Evolutionary conservation across 495 filamentous ascomycete genomes (phyloP).

Genomic region (Hypoxylon fuscum): DNA sequence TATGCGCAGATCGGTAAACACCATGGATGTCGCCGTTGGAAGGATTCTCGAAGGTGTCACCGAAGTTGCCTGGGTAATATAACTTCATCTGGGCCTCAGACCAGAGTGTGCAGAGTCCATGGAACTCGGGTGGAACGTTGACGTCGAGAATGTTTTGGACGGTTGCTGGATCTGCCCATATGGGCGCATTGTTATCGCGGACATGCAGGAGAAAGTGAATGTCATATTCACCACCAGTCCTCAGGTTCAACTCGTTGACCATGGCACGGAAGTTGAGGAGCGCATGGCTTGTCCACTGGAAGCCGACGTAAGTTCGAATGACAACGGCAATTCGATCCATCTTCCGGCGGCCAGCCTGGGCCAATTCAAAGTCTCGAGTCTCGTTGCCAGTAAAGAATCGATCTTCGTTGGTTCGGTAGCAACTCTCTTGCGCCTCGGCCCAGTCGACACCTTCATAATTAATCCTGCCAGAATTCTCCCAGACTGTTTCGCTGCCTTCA

Average conservation of each 20-base stretch:
- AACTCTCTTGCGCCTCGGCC: conserved; percentile 78
- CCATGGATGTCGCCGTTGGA: conserved; percentile 77
- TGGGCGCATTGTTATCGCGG: conserved; percentile 69
- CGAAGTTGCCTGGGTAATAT: conserved; percentile 79
- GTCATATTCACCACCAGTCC: conserved; percentile 79
- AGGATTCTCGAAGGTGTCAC: conserved; percentile 69
- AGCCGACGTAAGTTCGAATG: conserved; percentile 74
- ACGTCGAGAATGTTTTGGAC: conserved; percentile 69
- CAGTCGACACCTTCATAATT: conserved; percentile 79
- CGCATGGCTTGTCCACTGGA: conserved; percentile 73
- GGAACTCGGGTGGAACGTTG: conserved; percentile 87
- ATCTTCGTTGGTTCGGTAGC: conserved; percentile 70
- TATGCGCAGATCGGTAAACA: conserved; percentile 87
- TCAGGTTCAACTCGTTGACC: conserved; percentile 77
- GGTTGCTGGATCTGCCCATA: conserved; percentile 67
- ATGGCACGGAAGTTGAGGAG: conserved; percentile 79
- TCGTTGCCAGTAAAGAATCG: conserved; percentile 60
- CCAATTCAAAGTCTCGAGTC: conserved; percentile 41
- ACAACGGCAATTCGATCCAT: conserved; percentile 74
- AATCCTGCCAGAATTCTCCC: conserved; percentile 73
- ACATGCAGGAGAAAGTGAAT: conserved; percentile 85
- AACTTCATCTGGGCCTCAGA: conserved; percentile 91
- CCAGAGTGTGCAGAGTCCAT: conserved; percentile 87
- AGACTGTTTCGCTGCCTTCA: conserved; percentile 74
- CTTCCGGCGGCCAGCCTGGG: conserved; percentile 41